phyloP scores from a whole-genome alignment of 2,329 filamentous ascomycete species.

The Zasmidium angulare region DNA sequence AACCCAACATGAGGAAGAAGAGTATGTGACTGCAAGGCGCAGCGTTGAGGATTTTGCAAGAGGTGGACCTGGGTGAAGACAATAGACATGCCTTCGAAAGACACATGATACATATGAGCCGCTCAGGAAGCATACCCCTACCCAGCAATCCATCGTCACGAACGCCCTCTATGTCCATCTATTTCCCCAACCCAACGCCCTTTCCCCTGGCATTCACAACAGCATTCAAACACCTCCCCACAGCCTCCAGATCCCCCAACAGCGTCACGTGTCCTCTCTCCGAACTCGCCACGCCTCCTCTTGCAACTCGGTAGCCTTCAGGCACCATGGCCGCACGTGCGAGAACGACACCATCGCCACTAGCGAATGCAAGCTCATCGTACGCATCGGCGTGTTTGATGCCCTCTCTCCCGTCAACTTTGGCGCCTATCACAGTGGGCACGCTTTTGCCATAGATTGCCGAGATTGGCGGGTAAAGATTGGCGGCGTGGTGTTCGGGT shows the following conservation, averaged over 20 bases:
- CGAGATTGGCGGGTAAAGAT: conserved; percentile 77
- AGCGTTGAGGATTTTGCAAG: too few relatives aligned
- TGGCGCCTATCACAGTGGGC: conserved; percentile 80
- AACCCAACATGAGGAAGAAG: too few relatives aligned
- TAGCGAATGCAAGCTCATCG: conserved; percentile 81
- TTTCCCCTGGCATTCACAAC: conserved; percentile 66
- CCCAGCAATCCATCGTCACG: neutral
- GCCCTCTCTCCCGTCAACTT: conserved; percentile 68
- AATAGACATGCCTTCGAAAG: too few relatives aligned
- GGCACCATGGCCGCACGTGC: conserved; percentile 84
- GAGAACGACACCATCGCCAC: conserved; percentile 85
- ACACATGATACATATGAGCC: too few relatives aligned
- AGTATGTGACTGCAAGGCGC: too few relatives aligned
- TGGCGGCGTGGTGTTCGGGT: conserved; percentile 59
- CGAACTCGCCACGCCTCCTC: conserved; percentile 72
- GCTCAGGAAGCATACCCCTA: too few relatives aligned
- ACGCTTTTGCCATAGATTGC: conserved; percentile 85
- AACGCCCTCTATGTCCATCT: too few relatives aligned
- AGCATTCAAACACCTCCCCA: conserved; percentile 71
- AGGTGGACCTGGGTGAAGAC: too few relatives aligned
- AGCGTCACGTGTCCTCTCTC: conserved; percentile 86
- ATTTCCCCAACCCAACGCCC: conserved; percentile 67
- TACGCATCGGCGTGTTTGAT: conserved; percentile 78
- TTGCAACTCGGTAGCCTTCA: conserved; percentile 71
- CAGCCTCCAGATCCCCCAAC: conserved; percentile 77